Evolutionary conservation across 2,329 filamentous ascomycete genomes (phyloP).

Genomic region (Stagonosporopsis vannaccii): DNA sequence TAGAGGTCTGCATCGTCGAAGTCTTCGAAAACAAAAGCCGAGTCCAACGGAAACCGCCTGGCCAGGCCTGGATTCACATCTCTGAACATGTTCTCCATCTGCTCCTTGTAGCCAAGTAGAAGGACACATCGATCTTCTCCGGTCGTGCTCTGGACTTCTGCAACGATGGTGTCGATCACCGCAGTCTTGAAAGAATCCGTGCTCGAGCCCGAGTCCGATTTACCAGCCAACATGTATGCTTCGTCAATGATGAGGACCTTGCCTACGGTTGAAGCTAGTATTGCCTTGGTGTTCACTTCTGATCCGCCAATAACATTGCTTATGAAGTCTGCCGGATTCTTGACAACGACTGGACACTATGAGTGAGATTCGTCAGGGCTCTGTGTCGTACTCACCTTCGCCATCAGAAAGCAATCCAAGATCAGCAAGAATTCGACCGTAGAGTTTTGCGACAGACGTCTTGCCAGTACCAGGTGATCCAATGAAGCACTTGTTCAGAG

Average conservation of each 20-base stretch:
- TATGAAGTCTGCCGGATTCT: constrained; percentile 78
- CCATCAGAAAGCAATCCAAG: constrained; percentile 72
- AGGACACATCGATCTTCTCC: constrained; percentile 77
- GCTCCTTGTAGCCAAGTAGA: constrained; percentile 72
- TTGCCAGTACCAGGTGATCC: constrained; percentile 79
- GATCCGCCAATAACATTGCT: constrained; percentile 69
- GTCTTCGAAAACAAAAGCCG: constrained; percentile 73
- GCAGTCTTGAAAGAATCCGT: constrained; percentile 65
- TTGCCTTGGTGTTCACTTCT: constrained; percentile 74
- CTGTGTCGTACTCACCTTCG: constrained; percentile 59
- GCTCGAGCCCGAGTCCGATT: not conserved
- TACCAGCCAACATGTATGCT: constrained; percentile 70
- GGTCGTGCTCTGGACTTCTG: constrained; percentile 72
- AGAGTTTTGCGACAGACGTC: constrained; percentile 76
- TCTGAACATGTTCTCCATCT: constrained; percentile 77
- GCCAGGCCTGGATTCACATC: constrained; percentile 74
- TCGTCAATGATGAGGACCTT: constrained; percentile 85
- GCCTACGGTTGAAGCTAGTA: constrained; percentile 69
- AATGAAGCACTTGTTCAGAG: constrained; percentile 73
- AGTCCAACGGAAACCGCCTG: constrained; percentile 69
- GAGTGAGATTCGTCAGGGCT: not conserved
- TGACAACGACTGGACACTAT: constrained; percentile 65
- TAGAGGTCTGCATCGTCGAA: constrained; percentile 66
- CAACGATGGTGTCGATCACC: constrained; percentile 77
- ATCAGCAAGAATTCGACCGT: constrained; percentile 72